phyloP scores from a whole-genome alignment of 495 filamentous ascomycete species.

The Aspergillus haitiensis region DNA sequence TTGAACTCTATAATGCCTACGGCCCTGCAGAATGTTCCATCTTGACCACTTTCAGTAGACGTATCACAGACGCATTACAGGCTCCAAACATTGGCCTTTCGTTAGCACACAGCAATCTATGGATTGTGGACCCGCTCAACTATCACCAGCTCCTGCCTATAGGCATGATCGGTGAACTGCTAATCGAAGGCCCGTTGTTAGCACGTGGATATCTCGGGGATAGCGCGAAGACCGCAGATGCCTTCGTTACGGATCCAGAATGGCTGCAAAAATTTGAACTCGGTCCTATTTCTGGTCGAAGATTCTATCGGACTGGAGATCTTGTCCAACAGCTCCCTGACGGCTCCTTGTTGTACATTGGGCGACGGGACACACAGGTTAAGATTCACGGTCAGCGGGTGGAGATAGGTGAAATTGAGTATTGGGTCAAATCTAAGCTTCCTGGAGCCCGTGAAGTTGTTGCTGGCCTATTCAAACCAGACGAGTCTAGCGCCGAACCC shows the following conservation, averaged over 20 bases:
- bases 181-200: constrained; percentile 19
- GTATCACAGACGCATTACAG: constrained; percentile 6
- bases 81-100: constrained; percentile 17
- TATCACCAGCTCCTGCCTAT: constrained; percentile 12
- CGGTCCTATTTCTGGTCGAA: constrained; percentile 14
- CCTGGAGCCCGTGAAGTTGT: constrained; percentile 10
- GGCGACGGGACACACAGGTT: constrained; percentile 18
- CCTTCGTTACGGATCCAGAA: constrained; percentile 10
- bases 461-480: constrained; percentile 6
- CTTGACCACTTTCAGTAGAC: constrained; percentile 11
- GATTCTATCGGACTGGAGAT: constrained; percentile 20
- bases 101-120: constrained; percentile 11
- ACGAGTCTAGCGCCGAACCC: neutral
- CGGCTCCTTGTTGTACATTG: constrained; percentile 14
- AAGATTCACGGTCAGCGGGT: constrained; percentile 24
- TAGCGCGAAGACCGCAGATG: constrained; percentile 7
- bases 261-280: constrained; percentile 12
- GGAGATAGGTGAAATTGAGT: constrained; percentile 21
- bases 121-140: constrained; percentile 14
- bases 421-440: constrained; percentile 5
- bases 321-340: constrained; percentile 13
- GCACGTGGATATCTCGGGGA: constrained; percentile 16
- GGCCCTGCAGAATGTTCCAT: constrained; percentile 16
- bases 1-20: constrained; percentile 17
- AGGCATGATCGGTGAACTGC: constrained; percentile 17